Percentiles rank a stretch among this genome's conserved stretches.
Evolutionary conservation across 73 alveolate genomes (phyloP).

Genomic region (Breviolum minutum): DNA sequence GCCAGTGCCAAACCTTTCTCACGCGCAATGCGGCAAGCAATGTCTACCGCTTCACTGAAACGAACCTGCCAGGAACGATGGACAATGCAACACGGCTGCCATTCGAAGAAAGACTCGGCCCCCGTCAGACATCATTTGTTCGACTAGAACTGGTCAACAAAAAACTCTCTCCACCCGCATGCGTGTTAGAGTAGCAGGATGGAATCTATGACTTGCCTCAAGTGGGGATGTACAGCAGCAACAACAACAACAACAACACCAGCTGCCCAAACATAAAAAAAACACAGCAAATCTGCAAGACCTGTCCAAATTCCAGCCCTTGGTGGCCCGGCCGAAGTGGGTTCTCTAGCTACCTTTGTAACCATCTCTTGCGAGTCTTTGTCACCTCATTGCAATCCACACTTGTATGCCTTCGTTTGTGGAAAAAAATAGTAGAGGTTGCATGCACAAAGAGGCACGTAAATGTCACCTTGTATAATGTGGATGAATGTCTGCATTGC

Average conservation of each 20-base stretch:
- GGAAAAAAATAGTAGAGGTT: neutral
- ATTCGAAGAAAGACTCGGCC: neutral
- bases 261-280: neutral
- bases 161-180: neutral
- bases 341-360: neutral
- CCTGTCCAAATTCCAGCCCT: too few species aligned
- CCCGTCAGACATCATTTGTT: neutral
- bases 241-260: neutral
- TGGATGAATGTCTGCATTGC: neutral
- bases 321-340: constrained; percentile 35
- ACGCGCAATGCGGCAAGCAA: constrained; percentile 47
- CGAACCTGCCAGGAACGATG: constrained; percentile 26
- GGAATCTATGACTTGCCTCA: neutral
- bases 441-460: too few species aligned
- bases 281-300: neutral
- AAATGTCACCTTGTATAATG: neutral
- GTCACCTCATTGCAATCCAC: neutral
- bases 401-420: neutral
- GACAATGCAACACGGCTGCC: too few species aligned
- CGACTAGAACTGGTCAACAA: neutral
- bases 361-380: neutral
- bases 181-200: too few species aligned
- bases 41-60: constrained; percentile 11
- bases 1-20: constrained; percentile 15
- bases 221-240: neutral